Evolutionary conservation across 768 basidiomycete genomes (phyloP).

Genomic region (Phylloporus scabripes): DNA sequence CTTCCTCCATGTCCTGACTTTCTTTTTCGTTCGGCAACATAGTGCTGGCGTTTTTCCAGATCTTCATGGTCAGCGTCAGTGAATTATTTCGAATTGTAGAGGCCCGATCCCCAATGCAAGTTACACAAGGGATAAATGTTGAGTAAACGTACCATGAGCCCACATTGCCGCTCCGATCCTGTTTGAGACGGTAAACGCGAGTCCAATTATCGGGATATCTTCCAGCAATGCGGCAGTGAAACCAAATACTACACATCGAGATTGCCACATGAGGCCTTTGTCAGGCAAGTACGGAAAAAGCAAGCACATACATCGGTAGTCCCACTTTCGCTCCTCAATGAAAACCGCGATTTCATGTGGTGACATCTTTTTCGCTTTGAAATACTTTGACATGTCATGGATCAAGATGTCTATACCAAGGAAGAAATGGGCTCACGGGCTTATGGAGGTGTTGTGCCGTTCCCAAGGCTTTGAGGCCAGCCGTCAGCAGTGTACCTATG

Average conservation of each 20-base stretch:
- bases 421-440: slow-evolving; percentile 40
- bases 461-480: slow-evolving; percentile 61
- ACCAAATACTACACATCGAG: slow-evolving; percentile 58
- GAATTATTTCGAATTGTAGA: background rate
- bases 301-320: slow-evolving; percentile 58
- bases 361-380: slow-evolving; percentile 79
- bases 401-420: background rate
- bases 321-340: slow-evolving; percentile 87
- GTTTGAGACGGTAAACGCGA: slow-evolving; percentile 81
- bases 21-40: slow-evolving; percentile 32
- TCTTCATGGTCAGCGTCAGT: slow-evolving; percentile 34
- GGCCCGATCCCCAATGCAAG: background rate
- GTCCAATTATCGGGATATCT: slow-evolving; percentile 72
- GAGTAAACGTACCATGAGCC: slow-evolving; percentile 58
- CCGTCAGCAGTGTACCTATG: slow-evolving; percentile 54
- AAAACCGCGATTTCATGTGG: slow-evolving; percentile 63
- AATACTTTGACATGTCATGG: slow-evolving; percentile 55
- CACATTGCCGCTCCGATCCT: slow-evolving; percentile 94
- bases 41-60: slow-evolving; percentile 55
- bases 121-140: background rate
- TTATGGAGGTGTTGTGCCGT: slow-evolving; percentile 66
- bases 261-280: background rate
- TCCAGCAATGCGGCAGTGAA: slow-evolving; percentile 81
- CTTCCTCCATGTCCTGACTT: background rate
- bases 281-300: background rate